Percentiles rank a stretch among this genome's conserved stretches.
Conservation (phyloP, 371 early-diverging fungal genomes). For the Mycotypha africana region DNA sequence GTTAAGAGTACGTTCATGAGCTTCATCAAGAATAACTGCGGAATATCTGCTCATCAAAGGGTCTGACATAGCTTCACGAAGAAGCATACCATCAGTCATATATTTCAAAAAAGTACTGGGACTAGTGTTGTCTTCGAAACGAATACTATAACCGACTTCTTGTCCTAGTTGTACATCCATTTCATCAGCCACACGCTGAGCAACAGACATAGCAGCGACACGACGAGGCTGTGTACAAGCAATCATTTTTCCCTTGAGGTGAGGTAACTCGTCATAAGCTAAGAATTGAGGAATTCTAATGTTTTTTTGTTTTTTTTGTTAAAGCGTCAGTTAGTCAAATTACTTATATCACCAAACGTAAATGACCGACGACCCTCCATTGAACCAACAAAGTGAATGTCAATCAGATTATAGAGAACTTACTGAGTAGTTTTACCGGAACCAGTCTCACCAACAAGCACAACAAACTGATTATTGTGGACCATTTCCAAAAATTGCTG, state of each 20-base stretch:
- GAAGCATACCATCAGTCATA: conserved; percentile 43
- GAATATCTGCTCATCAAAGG: conserved; percentile 51
- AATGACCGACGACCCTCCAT: not conserved
- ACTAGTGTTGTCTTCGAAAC: conserved; percentile 49
- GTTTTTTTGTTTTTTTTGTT: not conserved
- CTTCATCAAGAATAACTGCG: conserved; percentile 72
- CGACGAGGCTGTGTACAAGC: conserved; percentile 94
- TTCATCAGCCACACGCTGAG: conserved; percentile 66
- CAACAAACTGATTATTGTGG: conserved; percentile 48
- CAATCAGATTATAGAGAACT: conserved; percentile 51
- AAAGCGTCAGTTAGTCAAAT: not conserved
- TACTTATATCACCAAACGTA: not conserved
- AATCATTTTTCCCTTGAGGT: conserved; percentile 77
- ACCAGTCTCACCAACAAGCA: conserved; percentile 81
- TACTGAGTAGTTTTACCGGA: conserved; percentile 79
- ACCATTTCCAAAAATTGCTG: conserved; percentile 58
- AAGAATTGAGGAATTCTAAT: conserved; percentile 92
- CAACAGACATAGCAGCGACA: conserved; percentile 86
- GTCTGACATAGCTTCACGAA: conserved; percentile 64
- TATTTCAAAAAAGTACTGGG: conserved; percentile 14
- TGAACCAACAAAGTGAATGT: not conserved
- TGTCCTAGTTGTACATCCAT: conserved; percentile 48
- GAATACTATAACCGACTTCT: conserved; percentile 69
- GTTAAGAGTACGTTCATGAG: conserved; percentile 65
- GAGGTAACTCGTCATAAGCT: conserved; percentile 86